A percentile compares a stretch with the other conserved stretches of the same genome.
Conservation (phyloP, 176 grass and related monocot genomes). For the Paspalum vaginatum region DNA sequence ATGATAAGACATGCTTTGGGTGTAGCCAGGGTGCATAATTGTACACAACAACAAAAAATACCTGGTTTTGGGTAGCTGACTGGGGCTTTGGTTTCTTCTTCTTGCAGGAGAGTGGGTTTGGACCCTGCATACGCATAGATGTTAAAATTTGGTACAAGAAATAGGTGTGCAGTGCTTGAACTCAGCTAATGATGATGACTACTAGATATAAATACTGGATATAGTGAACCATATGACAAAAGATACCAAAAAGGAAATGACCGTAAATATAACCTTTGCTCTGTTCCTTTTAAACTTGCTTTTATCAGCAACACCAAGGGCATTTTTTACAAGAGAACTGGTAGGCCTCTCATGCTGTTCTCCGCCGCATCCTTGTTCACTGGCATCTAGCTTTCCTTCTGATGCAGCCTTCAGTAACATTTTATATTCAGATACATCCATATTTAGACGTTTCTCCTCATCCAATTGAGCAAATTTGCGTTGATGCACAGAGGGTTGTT, state of each 20-base stretch:
- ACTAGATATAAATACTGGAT: slow-evolving; percentile 11
- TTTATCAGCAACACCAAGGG: slow-evolving; percentile 51
- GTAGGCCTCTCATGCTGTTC: slow-evolving; percentile 31
- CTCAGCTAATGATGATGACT: background rate
- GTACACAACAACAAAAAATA: slow-evolving; percentile 19
- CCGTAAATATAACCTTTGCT: slow-evolving; percentile 65
- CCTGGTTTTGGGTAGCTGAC: slow-evolving; percentile 52
- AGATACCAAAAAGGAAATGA: slow-evolving; percentile 5
- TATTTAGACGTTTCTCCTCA: slow-evolving; percentile 69
- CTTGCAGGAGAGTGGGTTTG: slow-evolving; percentile 97
- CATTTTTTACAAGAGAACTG: slow-evolving; percentile 44
- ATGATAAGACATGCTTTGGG: background rate
- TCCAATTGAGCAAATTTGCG: slow-evolving; percentile 64
- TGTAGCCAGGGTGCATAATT: background rate
- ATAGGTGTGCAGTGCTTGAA: background rate
- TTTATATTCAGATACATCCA: slow-evolving; percentile 64
- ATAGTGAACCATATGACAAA: background rate
- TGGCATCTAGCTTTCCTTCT: slow-evolving; percentile 24
- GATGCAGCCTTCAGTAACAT: slow-evolving; percentile 52
- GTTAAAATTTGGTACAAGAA: slow-evolving; percentile 25
- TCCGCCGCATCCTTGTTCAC: slow-evolving; percentile 44
- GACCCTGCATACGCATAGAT: slow-evolving; percentile 63
- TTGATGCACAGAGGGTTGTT: slow-evolving; percentile 68
- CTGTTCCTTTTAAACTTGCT: slow-evolving; percentile 79
- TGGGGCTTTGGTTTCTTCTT: slow-evolving; percentile 74